A percentile compares a stretch with the other conserved stretches of the same genome.
phyloP scores from a whole-genome alignment of 805 yeast species.

The Ogataea polymorpha region DNA sequence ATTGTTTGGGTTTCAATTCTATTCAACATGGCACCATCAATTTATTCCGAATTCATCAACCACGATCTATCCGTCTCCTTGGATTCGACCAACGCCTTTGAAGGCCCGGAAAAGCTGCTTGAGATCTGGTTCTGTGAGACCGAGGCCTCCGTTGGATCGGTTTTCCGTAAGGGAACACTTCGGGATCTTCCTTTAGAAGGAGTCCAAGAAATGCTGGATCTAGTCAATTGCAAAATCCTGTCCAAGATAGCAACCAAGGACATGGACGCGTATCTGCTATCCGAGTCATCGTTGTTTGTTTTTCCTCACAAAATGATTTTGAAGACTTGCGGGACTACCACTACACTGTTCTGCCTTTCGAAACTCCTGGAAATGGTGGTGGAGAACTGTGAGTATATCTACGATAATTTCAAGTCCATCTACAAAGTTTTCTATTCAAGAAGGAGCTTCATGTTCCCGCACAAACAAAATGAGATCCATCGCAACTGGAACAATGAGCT shows the following conservation, averaged over 20 bases:
- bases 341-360: constrained; percentile 75
- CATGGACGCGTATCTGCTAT: constrained; percentile 80
- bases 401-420: constrained; percentile 33
- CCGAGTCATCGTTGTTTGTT: constrained; percentile 88
- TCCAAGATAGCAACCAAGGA: constrained; percentile 66
- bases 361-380: constrained; percentile 54
- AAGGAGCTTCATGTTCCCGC: constrained; percentile 90
- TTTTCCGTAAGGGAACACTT: constrained; percentile 37
- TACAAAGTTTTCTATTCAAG: constrained; percentile 83
- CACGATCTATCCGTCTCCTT: constrained; percentile 73
- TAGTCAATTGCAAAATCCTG: constrained; percentile 84
- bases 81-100: constrained; percentile 91
- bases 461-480: constrained; percentile 76
- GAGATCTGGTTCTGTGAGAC: constrained; percentile 76
- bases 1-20: constrained; percentile 22
- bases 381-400: constrained; percentile 38
- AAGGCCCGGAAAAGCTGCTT: constrained; percentile 93
- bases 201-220: constrained; percentile 73
- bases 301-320: constrained; percentile 80
- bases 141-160: constrained; percentile 34
- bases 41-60: constrained; percentile 48
- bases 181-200: constrained; percentile 60
- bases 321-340: constrained; percentile 96
- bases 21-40: constrained; percentile 11
- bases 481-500: constrained; percentile 84